These are phyloP conservation scores for Isabelozyma rhagii DNA, from an alignment of 805 yeast species.

Conservation along the genomic window DNA sequence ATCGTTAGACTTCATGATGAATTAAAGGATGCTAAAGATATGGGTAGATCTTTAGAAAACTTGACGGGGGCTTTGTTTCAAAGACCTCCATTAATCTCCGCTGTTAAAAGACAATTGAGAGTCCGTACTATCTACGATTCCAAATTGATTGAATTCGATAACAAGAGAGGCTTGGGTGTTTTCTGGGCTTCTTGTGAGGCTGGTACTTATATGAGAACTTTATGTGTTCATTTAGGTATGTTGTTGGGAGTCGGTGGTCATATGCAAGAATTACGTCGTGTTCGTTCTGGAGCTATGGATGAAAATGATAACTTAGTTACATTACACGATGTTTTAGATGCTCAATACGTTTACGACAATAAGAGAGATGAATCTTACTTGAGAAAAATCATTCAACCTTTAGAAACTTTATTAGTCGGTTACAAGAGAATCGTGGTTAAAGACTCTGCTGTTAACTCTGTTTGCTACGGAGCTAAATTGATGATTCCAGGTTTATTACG, in stretches of 20 bases:
- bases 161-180: constrained; percentile 94
- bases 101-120: constrained; percentile 98
- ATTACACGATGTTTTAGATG: constrained; percentile 95
- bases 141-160: constrained; percentile 91
- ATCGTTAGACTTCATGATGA: constrained; percentile 94
- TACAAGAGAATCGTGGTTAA: constrained; percentile 95
- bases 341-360: constrained; percentile 97
- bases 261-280: constrained; percentile 99
- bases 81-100: constrained; percentile 98
- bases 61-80: constrained; percentile 98
- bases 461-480: constrained; percentile 97
- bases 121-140: constrained; percentile 97
- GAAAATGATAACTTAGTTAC: constrained; percentile 93
- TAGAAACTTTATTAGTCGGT: constrained; percentile 89
- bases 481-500: constrained; percentile 98
- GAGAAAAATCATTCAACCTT: constrained; percentile 90
- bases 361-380: constrained; percentile 95
- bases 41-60: constrained; percentile 85
- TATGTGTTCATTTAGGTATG: constrained; percentile 99
- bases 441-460: constrained; percentile 95
- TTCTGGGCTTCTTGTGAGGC: constrained; percentile 99
- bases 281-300: constrained; percentile 91
- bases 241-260: constrained; percentile 98
- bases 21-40: constrained; percentile 82
- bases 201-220: constrained; percentile 98